Conservation (phyloP, 164 flowering plant genomes). For the Sextonia rubra region DNA sequence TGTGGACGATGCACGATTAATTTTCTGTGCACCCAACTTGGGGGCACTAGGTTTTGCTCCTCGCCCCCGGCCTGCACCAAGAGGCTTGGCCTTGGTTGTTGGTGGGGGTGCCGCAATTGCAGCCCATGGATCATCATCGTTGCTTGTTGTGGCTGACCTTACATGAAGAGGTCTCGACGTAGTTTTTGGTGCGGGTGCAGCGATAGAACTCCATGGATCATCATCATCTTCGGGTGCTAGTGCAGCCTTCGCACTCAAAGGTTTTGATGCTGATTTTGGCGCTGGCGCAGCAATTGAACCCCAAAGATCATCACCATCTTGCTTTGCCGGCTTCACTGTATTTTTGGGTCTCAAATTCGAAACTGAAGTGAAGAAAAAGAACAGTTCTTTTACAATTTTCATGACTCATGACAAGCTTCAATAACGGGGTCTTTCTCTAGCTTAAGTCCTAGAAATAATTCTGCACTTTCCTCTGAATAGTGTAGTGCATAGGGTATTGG, state of each 20-base stretch:
- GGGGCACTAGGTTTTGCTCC: constrained; percentile 50
- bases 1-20: constrained; percentile 69
- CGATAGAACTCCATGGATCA: constrained; percentile 39
- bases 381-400: background rate
- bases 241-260: constrained; percentile 44
- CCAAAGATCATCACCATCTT: constrained; percentile 26
- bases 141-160: constrained; percentile 36
- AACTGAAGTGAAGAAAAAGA: constrained; percentile 25
- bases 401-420: no score
- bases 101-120: constrained; percentile 98
- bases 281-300: constrained; percentile 74
- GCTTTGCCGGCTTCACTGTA: constrained; percentile 30
- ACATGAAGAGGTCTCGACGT: constrained; percentile 45
- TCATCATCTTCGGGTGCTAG: constrained; percentile 24
- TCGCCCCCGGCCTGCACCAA: constrained; percentile 68
- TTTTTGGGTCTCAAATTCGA: constrained; percentile 40
- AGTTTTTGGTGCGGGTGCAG: constrained; percentile 73
- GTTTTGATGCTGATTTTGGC: constrained; percentile 54
- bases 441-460: no score
- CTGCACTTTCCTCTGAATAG: no score
- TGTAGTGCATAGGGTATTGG: no score
- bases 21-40: constrained; percentile 81
- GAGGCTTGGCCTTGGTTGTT: constrained; percentile 67
- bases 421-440: no score
- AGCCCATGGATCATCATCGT: constrained; percentile 76